Percentiles rank a stretch among this genome's conserved stretches.
Evolutionary conservation across 2,329 filamentous ascomycete genomes (phyloP).

Genomic region (Diplodia seriata): DNA sequence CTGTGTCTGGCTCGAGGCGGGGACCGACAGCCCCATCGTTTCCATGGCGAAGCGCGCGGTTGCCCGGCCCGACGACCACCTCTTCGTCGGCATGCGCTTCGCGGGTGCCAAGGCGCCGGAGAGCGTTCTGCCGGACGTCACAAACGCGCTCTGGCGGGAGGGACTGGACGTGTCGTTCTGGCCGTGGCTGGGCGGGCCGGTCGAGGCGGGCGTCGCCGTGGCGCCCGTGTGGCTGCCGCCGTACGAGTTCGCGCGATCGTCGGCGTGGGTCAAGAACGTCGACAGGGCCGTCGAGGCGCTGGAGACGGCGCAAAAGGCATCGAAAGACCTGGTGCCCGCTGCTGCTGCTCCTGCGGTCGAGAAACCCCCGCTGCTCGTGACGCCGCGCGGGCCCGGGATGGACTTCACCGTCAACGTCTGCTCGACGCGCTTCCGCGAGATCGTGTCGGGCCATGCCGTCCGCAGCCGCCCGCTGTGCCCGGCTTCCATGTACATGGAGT

Average conservation of each 20-base stretch:
- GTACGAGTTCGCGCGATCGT: slow-evolving; percentile 26
- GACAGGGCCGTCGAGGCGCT: slow-evolving; percentile 10
- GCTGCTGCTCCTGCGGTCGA: not conserved
- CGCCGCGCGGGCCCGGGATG: not conserved
- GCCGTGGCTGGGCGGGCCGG: slow-evolving; percentile 2
- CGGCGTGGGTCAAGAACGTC: slow-evolving; percentile 23
- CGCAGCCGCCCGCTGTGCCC: slow-evolving; percentile 36
- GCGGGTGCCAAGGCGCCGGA: not conserved
- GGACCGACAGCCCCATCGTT: slow-evolving; percentile 35
- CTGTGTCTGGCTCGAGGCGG: slow-evolving; percentile 47
- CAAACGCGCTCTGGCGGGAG: slow-evolving; percentile 7
- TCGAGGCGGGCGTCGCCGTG: not conserved
- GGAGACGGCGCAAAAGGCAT: not conserved
- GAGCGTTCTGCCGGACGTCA: not conserved
- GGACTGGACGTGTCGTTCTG: slow-evolving; percentile 26
- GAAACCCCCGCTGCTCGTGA: not conserved
- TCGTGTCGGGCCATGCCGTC: slow-evolving; percentile 37
- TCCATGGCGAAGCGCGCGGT: slow-evolving; percentile 30
- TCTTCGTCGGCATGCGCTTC: not conserved
- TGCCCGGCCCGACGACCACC: not conserved
- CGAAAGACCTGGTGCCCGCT: not conserved
- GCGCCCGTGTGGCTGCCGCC: slow-evolving; percentile 24
- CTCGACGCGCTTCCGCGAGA: slow-evolving; percentile 31
- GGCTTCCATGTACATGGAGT: slow-evolving; percentile 39
- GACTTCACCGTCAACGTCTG: slow-evolving; percentile 34